Evolutionary conservation across 495 filamentous ascomycete species (phyloP).

Genomic region (Xylaria castorea): DNA sequence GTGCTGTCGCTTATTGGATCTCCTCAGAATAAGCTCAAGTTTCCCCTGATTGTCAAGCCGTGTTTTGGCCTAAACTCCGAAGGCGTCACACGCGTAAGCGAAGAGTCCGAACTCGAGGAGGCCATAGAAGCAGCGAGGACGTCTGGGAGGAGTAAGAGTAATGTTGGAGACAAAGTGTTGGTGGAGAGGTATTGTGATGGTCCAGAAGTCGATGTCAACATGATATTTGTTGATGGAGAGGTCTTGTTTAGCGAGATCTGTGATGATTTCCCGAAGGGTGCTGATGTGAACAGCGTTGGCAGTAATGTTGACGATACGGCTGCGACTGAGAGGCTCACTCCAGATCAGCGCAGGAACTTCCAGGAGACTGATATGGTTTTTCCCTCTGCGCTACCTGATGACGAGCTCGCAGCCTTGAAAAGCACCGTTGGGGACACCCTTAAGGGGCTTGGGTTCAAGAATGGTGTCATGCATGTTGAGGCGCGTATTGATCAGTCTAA

Average conservation of each 20-base stretch:
- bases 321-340: neutral
- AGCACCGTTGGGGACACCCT: constrained; percentile 42
- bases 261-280: constrained; percentile 59
- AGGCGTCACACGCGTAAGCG: constrained; percentile 50
- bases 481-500: constrained; percentile 38
- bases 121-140: constrained; percentile 32
- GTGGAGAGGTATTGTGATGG: constrained; percentile 43
- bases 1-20: constrained; percentile 28
- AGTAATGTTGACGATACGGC: neutral
- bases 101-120: constrained; percentile 35
- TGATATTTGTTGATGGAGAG: constrained; percentile 57
- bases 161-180: constrained; percentile 32
- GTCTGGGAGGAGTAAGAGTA: constrained; percentile 21
- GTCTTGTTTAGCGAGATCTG: constrained; percentile 58
- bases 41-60: constrained; percentile 57
- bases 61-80: constrained; percentile 50
- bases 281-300: constrained; percentile 40
- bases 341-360: constrained; percentile 40
- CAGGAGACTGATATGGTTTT: constrained; percentile 48
- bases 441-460: constrained; percentile 30
- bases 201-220: constrained; percentile 62
- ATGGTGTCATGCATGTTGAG: constrained; percentile 41
- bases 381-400: constrained; percentile 47
- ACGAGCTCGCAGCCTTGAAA: constrained; percentile 42
- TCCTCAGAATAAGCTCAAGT: constrained; percentile 34